phyloP scores from a whole-genome alignment of 345 rosid species.

The Citrus australasica region DNA sequence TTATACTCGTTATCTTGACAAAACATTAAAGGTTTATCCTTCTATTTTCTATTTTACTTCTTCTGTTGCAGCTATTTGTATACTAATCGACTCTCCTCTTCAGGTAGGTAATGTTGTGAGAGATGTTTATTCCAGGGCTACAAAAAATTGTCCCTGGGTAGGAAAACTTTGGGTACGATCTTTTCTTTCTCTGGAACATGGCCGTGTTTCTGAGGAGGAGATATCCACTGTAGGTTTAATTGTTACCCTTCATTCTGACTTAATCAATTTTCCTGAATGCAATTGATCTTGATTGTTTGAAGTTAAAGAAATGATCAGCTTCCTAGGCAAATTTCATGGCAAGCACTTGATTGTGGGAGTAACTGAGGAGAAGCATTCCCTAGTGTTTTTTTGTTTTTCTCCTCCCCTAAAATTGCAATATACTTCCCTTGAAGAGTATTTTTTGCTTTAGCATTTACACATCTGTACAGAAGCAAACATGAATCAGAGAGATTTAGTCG shows the following conservation, averaged over 20 bases:
- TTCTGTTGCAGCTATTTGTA: not conserved
- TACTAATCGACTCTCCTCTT: constrained; percentile 25
- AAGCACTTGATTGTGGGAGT: too few relatives aligned
- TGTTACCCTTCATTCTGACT: not conserved
- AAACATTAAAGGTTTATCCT: constrained; percentile 70
- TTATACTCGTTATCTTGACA: constrained; percentile 71
- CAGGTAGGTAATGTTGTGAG: constrained; percentile 72
- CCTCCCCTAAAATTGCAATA: not conserved
- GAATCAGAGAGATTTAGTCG: too few relatives aligned
- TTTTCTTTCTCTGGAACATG: constrained; percentile 56
- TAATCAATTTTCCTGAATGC: not conserved
- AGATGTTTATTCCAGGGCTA: constrained; percentile 75
- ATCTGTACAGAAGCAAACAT: too few relatives aligned
- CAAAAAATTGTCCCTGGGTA: constrained; percentile 85
- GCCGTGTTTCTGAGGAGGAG: constrained; percentile 57
- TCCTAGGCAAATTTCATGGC: too few relatives aligned
- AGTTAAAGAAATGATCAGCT: too few relatives aligned
- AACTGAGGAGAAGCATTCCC: too few relatives aligned
- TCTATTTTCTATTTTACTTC: not conserved
- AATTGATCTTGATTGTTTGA: not conserved
- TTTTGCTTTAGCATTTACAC: too few relatives aligned
- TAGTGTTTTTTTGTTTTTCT: too few relatives aligned
- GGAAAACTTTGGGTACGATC: constrained; percentile 83
- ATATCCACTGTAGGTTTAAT: constrained; percentile 59
- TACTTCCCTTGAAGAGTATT: not conserved